These are phyloP conservation scores for Populus euphratica DNA, from an alignment of 345 rosid species.

Conservation along the genomic window DNA sequence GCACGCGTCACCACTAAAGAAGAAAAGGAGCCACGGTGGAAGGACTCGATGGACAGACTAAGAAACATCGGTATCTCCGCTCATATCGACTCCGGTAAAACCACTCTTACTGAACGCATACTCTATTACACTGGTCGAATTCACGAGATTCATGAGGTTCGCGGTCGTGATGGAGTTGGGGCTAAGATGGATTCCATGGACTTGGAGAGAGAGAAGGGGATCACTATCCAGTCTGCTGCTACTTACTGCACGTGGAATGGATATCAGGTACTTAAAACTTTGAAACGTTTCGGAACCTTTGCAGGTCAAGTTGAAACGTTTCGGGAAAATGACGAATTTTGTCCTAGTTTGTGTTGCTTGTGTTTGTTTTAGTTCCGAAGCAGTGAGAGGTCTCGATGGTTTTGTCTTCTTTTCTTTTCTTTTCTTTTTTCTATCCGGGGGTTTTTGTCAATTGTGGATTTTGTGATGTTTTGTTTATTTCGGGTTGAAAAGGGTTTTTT, in stretches of 20 bases:
- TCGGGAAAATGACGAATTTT: neutral
- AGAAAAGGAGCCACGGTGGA: conserved; percentile 92
- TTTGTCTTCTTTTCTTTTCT: neutral
- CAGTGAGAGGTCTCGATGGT: neutral
- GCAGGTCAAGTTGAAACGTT: neutral
- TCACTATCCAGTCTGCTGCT: conserved; percentile 97
- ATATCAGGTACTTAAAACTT: conserved; percentile 50
- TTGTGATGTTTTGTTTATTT: neutral
- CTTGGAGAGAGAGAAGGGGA: conserved; percentile 96
- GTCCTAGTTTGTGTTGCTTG: neutral
- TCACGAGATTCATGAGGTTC: conserved; percentile 97
- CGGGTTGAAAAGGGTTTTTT: neutral
- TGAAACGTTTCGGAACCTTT: neutral
- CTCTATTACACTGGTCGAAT: conserved; percentile 89
- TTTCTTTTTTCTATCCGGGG: neutral
- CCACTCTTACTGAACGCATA: conserved; percentile 88
- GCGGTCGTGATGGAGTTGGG: conserved; percentile 95
- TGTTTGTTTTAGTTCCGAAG: neutral
- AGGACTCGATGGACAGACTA: conserved; percentile 79
- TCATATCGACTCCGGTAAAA: conserved; percentile 97
- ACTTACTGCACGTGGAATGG: conserved; percentile 95
- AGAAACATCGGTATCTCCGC: conserved; percentile 98
- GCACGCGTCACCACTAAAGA: conserved; percentile 63
- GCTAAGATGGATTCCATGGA: conserved; percentile 99
- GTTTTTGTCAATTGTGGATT: neutral